phyloP scores from a whole-genome alignment of 1,139 yeast species.

The Zygosaccharomyces sapae region DNA sequence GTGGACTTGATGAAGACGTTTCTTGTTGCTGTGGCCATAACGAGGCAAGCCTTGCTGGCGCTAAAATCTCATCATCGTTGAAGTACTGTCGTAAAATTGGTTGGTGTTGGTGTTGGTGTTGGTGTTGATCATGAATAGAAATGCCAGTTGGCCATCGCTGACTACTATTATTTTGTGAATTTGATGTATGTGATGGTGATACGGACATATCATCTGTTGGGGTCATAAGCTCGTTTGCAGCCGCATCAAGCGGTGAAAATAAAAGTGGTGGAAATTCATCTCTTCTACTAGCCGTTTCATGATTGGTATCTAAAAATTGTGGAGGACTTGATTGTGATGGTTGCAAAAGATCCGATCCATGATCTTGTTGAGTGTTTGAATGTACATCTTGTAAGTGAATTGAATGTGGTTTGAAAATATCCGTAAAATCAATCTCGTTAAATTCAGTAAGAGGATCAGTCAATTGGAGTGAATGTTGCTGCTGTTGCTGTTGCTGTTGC shows the following conservation, averaged over 20 bases:
- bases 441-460: slow-evolving; percentile 15
- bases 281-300: not conserved
- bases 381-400: slow-evolving; percentile 16
- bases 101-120: not conserved
- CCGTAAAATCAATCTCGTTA: slow-evolving; percentile 37
- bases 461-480: not conserved
- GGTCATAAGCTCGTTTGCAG: slow-evolving; percentile 3
- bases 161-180: not conserved
- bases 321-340: slow-evolving; percentile 3
- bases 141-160: not conserved
- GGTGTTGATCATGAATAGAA: not conserved
- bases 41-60: slow-evolving; percentile 4
- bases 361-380: slow-evolving; percentile 4
- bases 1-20: not conserved
- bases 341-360: not conserved
- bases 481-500: not conserved
- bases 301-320: not conserved
- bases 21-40: slow-evolving; percentile 5
- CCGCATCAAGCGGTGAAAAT: slow-evolving; percentile 6
- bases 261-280: slow-evolving; percentile 1
- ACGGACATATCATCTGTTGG: slow-evolving; percentile 4
- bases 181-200: slow-evolving; percentile 2
- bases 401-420: slow-evolving; percentile 25
- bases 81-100: not conserved
- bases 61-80: slow-evolving; percentile 1